phyloP scores from a whole-genome alignment of 2,329 filamentous ascomycete species.

The Rutstroemia sydowiana region DNA sequence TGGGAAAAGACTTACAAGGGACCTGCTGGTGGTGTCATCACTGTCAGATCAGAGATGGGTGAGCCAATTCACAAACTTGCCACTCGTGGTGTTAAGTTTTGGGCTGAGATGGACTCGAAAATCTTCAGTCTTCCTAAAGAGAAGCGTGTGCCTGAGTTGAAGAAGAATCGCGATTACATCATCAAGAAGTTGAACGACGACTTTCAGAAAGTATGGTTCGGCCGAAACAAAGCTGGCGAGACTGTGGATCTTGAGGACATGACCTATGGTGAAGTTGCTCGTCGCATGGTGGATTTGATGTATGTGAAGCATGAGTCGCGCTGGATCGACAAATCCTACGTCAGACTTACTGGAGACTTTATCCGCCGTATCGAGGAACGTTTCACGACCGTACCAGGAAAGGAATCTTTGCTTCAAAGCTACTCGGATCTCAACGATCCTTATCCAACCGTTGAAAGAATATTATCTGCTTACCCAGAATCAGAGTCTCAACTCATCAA shows the following conservation, averaged over 20 bases:
- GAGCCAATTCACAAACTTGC: conserved; percentile 99
- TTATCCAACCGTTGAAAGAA: conserved; percentile 67
- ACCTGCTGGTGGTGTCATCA: conserved; percentile 86
- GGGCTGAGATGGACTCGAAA: conserved; percentile 98
- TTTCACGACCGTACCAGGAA: conserved; percentile 66
- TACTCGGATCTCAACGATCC: conserved; percentile 83
- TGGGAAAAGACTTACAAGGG: conserved; percentile 96
- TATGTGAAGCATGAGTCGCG: conserved; percentile 85
- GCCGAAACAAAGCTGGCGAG: conserved; percentile 71
- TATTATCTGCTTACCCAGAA: conserved; percentile 78
- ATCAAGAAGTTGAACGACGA: conserved; percentile 95
- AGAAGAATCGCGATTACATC: conserved; percentile 83
- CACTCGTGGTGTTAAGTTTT: conserved; percentile 91
- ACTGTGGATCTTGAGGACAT: conserved; percentile 88
- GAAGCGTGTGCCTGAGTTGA: conserved; percentile 79
- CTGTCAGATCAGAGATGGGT: conserved; percentile 96
- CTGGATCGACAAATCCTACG: conserved; percentile 85
- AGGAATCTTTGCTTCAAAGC: conserved; percentile 78
- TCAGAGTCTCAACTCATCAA: conserved; percentile 89
- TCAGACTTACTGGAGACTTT: conserved; percentile 83
- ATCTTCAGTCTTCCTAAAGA: conserved; percentile 92
- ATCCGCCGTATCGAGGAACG: conserved; percentile 96
- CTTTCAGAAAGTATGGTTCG: conserved; percentile 97
- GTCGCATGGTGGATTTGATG: conserved; percentile 81
- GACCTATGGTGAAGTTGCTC: conserved; percentile 85